Evolutionary conservation across 2,329 filamentous ascomycete species (phyloP), one percentile per base, ranked within the genome.

Genomic region (Diaporthe ampelina): DNA sequence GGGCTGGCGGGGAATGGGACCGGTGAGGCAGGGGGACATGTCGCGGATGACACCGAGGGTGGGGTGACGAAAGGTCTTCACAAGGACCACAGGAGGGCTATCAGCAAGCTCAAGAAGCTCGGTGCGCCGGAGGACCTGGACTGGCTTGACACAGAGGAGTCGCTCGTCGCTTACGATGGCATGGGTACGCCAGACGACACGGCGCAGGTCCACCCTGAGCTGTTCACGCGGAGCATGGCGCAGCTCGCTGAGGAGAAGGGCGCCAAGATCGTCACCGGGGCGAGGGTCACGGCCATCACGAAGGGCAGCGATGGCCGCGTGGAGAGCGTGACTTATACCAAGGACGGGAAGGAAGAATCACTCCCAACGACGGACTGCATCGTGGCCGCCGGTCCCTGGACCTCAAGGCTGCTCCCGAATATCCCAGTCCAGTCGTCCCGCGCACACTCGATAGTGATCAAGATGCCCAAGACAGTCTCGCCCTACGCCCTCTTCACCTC

Each of bases 191-290:
- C 85, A 1, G 79, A 82, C 8, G 90, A 92, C 70, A 95, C 94
- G 1, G 93, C 94, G 0, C 94, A 95, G 82, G 93, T 95, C 1
- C 94, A 95, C 79, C 94, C 94, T 0, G 94, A 91, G 78, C 89
- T 92, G 9, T 95, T 95, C 80, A 95, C 94, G 0, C 93, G 90
- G 0, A 88, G 89, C 26, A 94, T 95, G 88, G 92, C 91, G 4
- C 85, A 88, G 70, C 84, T 95, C 17, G 93, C 93, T 0, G 85
- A 90, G 76, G 91, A 94, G 56, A 86, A 86, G 72, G 90, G 91
- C 2, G 89, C 85, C 79, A 88, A 89, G 19, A 86, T 94, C 57
- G 73, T 82, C 17, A 81, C 81, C 6, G 80, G 80, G 11, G 80
- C 81, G 3, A 77, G 79, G 19, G 80, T 80, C 13, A 80, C 78